phyloP scores from a whole-genome alignment of 208 protist genomes.

The Kentomonas sorsogonicus region DNA sequence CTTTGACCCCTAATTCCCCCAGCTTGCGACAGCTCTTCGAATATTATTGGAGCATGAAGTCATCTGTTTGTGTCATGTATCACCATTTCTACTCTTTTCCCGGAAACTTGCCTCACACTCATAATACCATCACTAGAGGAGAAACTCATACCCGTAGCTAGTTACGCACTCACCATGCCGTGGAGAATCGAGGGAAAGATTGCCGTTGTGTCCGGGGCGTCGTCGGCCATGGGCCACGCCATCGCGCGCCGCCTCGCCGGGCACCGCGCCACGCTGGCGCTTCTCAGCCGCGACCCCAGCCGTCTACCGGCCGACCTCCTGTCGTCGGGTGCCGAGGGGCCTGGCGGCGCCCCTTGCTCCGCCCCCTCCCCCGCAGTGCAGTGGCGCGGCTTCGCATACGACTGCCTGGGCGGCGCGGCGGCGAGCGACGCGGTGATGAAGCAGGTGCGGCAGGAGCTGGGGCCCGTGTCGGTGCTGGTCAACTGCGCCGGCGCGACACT shows the following conservation, averaged over 20 bases:
- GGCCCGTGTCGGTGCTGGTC: slow-evolving; percentile 57
- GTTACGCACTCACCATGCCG: slow-evolving; percentile 17
- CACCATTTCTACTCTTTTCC: slow-evolving; percentile 2
- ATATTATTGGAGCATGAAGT: neutral
- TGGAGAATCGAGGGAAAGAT: slow-evolving; percentile 60
- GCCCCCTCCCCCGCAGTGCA: too few relatives aligned
- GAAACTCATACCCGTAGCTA: neutral
- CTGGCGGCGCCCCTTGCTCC: too few relatives aligned
- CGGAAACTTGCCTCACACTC: neutral
- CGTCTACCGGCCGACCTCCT: slow-evolving; percentile 25
- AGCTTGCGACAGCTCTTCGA: neutral
- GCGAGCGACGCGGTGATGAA: slow-evolving; percentile 60
- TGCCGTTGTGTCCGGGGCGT: slow-evolving; percentile 67
- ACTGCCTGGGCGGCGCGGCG: slow-evolving; percentile 31
- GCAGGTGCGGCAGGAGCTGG: slow-evolving; percentile 29
- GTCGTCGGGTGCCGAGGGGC: too few relatives aligned
- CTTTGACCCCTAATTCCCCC: neutral
- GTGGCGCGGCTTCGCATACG: slow-evolving; percentile 39
- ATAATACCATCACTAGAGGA: too few relatives aligned
- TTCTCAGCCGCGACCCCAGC: slow-evolving; percentile 57
- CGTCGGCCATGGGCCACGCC: slow-evolving; percentile 53
- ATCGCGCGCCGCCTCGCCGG: slow-evolving; percentile 40
- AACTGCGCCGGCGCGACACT: slow-evolving; percentile 80
- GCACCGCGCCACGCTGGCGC: slow-evolving; percentile 54
- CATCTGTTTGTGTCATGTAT: neutral